A percentile compares a stretch with the other conserved stretches of the same genome.
Evolutionary conservation across 257 asterid genomes (phyloP).

Genomic region (Solanum tarapatanum): DNA sequence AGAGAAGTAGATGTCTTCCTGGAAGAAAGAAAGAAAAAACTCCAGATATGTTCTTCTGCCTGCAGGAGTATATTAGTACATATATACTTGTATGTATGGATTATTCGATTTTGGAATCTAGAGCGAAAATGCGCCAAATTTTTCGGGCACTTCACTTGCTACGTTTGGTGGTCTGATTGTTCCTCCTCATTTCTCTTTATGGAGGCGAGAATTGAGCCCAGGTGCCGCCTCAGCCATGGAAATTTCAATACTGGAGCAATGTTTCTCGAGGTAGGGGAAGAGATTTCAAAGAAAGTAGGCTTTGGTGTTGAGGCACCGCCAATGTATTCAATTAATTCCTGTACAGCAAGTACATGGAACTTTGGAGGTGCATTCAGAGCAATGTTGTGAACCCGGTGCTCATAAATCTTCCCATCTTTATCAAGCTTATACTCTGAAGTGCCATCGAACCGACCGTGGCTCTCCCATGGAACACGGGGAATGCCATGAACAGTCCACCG

Average conservation of each 20-base stretch:
- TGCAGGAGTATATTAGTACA: not conserved
- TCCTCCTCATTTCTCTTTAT: conserved; percentile 21
- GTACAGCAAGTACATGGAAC: conserved; percentile 54
- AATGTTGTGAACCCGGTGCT: conserved; percentile 90
- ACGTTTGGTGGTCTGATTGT: conserved; percentile 4
- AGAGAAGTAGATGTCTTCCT: not conserved
- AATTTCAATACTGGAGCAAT: conserved; percentile 20
- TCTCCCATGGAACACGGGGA: conserved; percentile 93
- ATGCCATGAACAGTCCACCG: conserved; percentile 96
- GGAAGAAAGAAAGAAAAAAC: not conserved
- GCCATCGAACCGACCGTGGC: conserved; percentile 82
- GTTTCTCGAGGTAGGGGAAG: conserved; percentile 24
- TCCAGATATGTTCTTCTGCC: not conserved
- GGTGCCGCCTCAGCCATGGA: conserved; percentile 19
- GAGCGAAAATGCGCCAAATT: not conserved
- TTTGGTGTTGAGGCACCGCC: conserved; percentile 80
- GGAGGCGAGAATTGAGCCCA: conserved; percentile 33
- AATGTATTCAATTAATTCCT: conserved; percentile 54
- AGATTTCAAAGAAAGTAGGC: conserved; percentile 71
- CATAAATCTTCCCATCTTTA: conserved; percentile 84
- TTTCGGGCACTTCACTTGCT: not conserved
- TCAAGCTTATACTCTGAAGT: conserved; percentile 98
- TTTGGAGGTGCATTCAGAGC: conserved; percentile 70
- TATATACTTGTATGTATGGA: not conserved
- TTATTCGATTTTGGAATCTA: not conserved